Evolutionary conservation across 805 yeast species (phyloP).

Genomic region (Wickerhamiella slavikovae): DNA sequence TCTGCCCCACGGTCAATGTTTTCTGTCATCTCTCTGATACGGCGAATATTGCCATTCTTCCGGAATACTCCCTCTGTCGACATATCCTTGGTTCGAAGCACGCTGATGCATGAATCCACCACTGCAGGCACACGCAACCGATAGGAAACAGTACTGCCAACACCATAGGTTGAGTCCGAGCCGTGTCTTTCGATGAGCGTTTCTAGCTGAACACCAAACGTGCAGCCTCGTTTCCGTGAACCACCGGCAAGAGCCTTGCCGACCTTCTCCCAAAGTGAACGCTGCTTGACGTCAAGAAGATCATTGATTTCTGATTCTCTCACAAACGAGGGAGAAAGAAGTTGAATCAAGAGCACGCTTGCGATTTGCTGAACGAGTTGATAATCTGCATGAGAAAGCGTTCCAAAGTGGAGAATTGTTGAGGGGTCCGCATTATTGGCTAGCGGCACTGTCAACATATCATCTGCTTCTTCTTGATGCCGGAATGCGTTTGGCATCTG

Average conservation of each 20-base stretch:
- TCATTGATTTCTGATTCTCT: slow-evolving; percentile 15
- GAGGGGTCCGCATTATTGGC: not conserved
- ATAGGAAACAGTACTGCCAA: slow-evolving; percentile 62
- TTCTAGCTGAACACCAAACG: slow-evolving; percentile 64
- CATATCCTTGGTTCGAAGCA: slow-evolving; percentile 78
- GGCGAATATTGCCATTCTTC: slow-evolving; percentile 83
- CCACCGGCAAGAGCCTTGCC: slow-evolving; percentile 20
- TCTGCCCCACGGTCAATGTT: slow-evolving; percentile 56
- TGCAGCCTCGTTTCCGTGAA: slow-evolving; percentile 19
- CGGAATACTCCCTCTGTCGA: slow-evolving; percentile 91
- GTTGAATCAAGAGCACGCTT: slow-evolving; percentile 27
- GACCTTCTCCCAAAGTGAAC: slow-evolving; percentile 27
- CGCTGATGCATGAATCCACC: slow-evolving; percentile 66
- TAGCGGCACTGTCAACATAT: slow-evolving; percentile 2
- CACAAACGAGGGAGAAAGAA: slow-evolving; percentile 16
- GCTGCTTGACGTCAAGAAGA: slow-evolving; percentile 10
- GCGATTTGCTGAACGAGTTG: slow-evolving; percentile 33
- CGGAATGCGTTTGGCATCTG: slow-evolving; percentile 82
- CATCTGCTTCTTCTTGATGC: slow-evolving; percentile 27
- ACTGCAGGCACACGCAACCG: slow-evolving; percentile 62
- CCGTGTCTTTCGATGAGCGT: slow-evolving; percentile 51
- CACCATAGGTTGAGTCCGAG: slow-evolving; percentile 64
- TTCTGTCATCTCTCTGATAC: slow-evolving; percentile 51
- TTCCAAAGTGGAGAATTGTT: slow-evolving; percentile 12
- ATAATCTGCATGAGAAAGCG: slow-evolving; percentile 33